Evolutionary conservation across 1,284 basidiomycete genomes (phyloP).

Genomic region (Boletus sp.): DNA sequence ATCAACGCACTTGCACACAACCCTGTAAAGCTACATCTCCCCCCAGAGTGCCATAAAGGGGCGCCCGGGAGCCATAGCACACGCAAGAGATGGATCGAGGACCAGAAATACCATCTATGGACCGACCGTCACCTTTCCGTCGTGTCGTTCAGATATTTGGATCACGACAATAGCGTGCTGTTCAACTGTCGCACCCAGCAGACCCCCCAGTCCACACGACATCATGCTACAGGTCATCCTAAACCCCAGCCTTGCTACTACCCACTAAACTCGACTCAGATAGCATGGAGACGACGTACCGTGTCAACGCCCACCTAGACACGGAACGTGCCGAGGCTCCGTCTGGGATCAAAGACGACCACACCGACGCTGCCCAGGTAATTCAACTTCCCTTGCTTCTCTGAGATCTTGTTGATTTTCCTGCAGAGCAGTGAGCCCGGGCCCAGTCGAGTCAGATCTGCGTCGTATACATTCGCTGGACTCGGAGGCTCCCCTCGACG

Average conservation of each 20-base stretch:
- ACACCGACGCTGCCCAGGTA: conserved; percentile 10
- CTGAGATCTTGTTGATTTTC: conserved; percentile 7
- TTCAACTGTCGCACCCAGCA: conserved; percentile 12
- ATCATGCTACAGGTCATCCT: conserved; percentile 11
- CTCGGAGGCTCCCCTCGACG: background rate
- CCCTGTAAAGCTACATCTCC: conserved; percentile 14
- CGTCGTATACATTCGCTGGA: background rate
- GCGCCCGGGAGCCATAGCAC: conserved; percentile 7
- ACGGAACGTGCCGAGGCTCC: background rate
- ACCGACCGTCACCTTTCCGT: conserved; percentile 11
- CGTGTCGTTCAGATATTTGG: conserved; percentile 8
- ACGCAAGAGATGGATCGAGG: conserved; percentile 15
- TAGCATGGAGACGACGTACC: background rate
- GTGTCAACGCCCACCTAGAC: background rate
- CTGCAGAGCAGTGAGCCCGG: conserved; percentile 12
- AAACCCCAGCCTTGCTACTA: background rate
- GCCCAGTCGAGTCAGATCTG: conserved; percentile 6
- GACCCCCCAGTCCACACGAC: background rate
- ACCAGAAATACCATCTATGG: conserved; percentile 9
- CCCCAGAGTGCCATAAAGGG: conserved; percentile 21
- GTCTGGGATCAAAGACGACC: background rate
- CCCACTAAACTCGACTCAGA: conserved; percentile 6
- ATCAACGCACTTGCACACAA: background rate
- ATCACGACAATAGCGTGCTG: conserved; percentile 4
- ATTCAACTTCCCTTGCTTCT: background rate